These are phyloP conservation scores for Lomentospora prolificans DNA, from an alignment of 2,329 filamentous ascomycete species.

Conservation along the genomic window DNA sequence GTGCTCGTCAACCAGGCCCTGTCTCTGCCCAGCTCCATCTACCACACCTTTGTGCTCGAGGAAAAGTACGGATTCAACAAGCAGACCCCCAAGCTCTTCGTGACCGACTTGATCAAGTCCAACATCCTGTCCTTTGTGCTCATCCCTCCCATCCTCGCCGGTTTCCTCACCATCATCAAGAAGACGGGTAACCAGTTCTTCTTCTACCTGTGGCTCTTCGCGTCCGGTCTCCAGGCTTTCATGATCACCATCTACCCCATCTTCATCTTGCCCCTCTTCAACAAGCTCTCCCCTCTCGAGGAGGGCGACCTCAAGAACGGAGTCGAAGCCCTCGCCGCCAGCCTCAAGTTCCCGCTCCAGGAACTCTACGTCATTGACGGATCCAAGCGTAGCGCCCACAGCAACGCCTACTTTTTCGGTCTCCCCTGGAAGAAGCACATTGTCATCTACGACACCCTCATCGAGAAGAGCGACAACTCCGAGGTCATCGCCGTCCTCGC, in stretches of 20 bases:
- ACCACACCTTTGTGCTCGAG: slow-evolving; percentile 91
- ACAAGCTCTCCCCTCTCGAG: slow-evolving; percentile 89
- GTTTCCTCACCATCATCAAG: slow-evolving; percentile 87
- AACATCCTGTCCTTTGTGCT: slow-evolving; percentile 73
- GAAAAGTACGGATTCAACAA: slow-evolving; percentile 99
- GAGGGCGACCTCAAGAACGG: slow-evolving; percentile 78
- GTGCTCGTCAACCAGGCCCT: slow-evolving; percentile 71
- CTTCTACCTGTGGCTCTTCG: slow-evolving; percentile 95
- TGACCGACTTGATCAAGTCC: slow-evolving; percentile 85
- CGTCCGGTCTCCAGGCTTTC: slow-evolving; percentile 79
- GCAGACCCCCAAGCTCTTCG: slow-evolving; percentile 79
- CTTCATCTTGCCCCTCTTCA: slow-evolving; percentile 89
- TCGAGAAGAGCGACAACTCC: slow-evolving; percentile 85
- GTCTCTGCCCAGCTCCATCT: slow-evolving; percentile 73
- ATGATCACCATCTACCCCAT: slow-evolving; percentile 96
- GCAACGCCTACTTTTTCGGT: slow-evolving; percentile 92
- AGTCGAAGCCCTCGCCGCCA: slow-evolving; percentile 74
- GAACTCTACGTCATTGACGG: slow-evolving; percentile 93
- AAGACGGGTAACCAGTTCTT: slow-evolving; percentile 92
- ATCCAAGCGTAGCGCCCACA: slow-evolving; percentile 77
- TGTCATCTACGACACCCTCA: slow-evolving; percentile 95
- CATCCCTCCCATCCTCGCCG: slow-evolving; percentile 79
- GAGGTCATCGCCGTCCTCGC: slow-evolving; percentile 93
- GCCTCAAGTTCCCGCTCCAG: slow-evolving; percentile 81
- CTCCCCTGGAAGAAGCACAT: slow-evolving; percentile 99